These are phyloP conservation scores for Pachysolen tannophilus DNA, from an alignment of 805 yeast genomes.

Conservation along the genomic window DNA sequence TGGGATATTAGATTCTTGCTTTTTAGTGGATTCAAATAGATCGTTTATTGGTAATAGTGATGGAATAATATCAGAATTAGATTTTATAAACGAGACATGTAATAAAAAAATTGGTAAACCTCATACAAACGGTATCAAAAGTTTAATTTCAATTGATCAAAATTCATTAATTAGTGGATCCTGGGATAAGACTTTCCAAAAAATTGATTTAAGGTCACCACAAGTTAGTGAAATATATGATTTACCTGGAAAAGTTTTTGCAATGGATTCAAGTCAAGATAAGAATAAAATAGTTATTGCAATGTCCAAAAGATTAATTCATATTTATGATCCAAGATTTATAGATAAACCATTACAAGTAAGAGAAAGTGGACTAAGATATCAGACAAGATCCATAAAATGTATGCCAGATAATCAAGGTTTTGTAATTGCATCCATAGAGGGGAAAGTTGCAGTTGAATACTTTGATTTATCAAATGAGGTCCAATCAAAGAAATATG, in stretches of 20 bases:
- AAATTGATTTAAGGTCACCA: conserved; percentile 33
- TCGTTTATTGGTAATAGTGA: conserved; percentile 38
- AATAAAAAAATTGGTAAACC: conserved; percentile 16
- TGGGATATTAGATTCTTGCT: too few relatives aligned
- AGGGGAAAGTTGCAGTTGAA: conserved; percentile 75
- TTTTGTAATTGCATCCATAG: conserved; percentile 66
- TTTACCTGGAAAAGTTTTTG: conserved; percentile 44
- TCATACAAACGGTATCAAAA: conserved; percentile 35
- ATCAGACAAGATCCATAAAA: conserved; percentile 51
- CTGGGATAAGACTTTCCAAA: conserved; percentile 48
- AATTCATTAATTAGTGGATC: conserved; percentile 44
- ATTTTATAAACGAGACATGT: conserved; percentile 35
- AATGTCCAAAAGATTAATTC: conserved; percentile 42
- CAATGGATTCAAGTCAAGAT: conserved; percentile 47
- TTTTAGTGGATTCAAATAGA: too few relatives aligned
- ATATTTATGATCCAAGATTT: conserved; percentile 49
- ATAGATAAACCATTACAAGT: conserved; percentile 35
- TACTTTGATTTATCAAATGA: conserved; percentile 44
- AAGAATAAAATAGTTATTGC: conserved; percentile 39
- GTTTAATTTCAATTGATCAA: conserved; percentile 19
- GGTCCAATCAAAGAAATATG: conserved; percentile 43
- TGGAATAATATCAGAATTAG: conserved; percentile 45
- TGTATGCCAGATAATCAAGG: conserved; percentile 50
- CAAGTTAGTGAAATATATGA: conserved; percentile 10
- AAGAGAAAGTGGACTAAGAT: conserved; percentile 58